Evolutionary conservation across 2,329 filamentous ascomycete genomes (phyloP).

Genomic region (Pseudopyrenochaeta lycopersici): DNA sequence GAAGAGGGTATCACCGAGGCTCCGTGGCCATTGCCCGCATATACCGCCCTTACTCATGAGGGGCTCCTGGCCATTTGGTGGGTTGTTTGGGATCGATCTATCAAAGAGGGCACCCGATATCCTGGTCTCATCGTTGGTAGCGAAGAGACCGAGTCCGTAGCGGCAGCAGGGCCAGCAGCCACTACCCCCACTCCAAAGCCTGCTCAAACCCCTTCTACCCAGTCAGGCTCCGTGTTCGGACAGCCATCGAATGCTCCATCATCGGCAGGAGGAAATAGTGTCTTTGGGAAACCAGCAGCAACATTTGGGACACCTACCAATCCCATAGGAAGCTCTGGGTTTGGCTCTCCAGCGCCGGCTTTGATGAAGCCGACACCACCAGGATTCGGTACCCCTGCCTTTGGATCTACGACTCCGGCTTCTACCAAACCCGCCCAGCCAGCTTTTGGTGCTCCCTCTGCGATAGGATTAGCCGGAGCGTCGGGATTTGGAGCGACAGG

Average conservation of each 20-base stretch:
- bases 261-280: conserved; percentile 1
- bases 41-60: conserved; percentile 88
- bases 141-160: conserved; percentile 26
- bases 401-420: conserved; percentile 18
- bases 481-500: conserved; percentile 37
- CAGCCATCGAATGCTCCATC: conserved; percentile 18
- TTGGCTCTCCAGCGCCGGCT: conserved; percentile 21
- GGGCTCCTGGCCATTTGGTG: conserved; percentile 89
- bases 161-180: conserved; percentile 30
- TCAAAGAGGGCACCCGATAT: conserved; percentile 77
- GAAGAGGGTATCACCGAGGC: conserved; percentile 75
- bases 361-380: conserved; percentile 27
- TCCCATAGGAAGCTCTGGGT: conserved; percentile 30
- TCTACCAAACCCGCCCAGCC: conserved; percentile 23
- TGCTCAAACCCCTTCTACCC: conserved; percentile 14
- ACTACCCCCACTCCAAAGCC: conserved; percentile 25
- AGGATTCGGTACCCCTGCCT: conserved; percentile 32
- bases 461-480: conserved; percentile 27
- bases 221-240: conserved; percentile 15
- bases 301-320: conserved; percentile 38
- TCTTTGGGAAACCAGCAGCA: conserved; percentile 21
- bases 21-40: conserved; percentile 79
- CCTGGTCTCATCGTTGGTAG: conserved; percentile 68
- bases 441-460: conserved; percentile 30
- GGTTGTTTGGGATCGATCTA: conserved; percentile 88